Base-by-base conservation (phyloP, 352 stramenopile species). In the Globisporangium takayamanum region DNA sequence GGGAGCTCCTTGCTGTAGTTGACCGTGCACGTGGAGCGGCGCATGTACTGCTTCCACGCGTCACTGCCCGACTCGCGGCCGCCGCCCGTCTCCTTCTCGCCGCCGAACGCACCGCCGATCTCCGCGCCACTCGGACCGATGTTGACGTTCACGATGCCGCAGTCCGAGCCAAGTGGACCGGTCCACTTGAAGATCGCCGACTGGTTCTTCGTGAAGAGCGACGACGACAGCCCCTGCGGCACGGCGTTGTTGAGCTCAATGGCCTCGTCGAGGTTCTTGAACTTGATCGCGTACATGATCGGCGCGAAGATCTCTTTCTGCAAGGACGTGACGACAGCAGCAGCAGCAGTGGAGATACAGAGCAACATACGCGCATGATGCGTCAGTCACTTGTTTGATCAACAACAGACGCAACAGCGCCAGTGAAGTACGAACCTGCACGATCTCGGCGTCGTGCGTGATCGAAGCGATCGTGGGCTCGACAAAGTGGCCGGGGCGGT, bases 1-100 rank as follows among this genome's bases (percentile, higher is more conserved):
- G 90, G 90, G 10, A 97, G 74, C 62, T 91, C 80, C 67, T 97
- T 93, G 69, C 88, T 94, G 72, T 97, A 84, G 75, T 97, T 97
- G 68, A 97, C 84, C 39, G 91, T 97, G 74, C 88, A 97, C 54
- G 91, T 97, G 20, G 82, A 95, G n/a, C 91, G 87, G 36, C 91
- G 87, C 88, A 97, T 97, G 86, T 97, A 97, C 70, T 95, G 84
- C 79, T 97, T 97, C 91, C 91, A 97, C 15, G 88, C 72, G 54
- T 97, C 91, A 57, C 83, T 96, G 53, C 91, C 91, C 25, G 83
- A 96, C 63, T 97, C 91, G 51, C 91, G 84, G 50, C 91, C 91
- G 11, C 89, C 87, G 20, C 91, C 91, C 37, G 91, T 97, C 57
- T 96, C 88, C 74, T 97, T 97, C 60, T 97, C 88, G 22, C 91